Percentiles rank a stretch among this genome's conserved stretches.
phyloP scores from a whole-genome alignment of 805 yeast species.

The Ogataea ramenticola region DNA sequence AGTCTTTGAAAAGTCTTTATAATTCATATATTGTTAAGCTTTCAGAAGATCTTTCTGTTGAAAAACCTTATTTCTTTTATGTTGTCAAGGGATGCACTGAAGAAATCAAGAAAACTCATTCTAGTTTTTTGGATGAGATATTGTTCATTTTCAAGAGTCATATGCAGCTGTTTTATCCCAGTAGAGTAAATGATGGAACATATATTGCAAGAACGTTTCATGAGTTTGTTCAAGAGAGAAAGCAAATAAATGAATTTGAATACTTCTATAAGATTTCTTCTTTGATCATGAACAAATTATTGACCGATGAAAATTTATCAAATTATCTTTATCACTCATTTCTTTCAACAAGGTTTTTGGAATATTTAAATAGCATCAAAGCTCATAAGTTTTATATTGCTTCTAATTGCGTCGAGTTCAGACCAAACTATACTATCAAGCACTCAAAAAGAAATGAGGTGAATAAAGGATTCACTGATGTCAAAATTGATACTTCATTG shows the following conservation, averaged over 20 bases:
- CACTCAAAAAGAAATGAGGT: conserved; percentile 11
- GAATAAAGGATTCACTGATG: conserved; percentile 10
- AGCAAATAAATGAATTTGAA: not conserved
- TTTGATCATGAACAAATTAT: not conserved
- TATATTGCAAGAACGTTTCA: not conserved
- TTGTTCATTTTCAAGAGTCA: conserved; percentile 20
- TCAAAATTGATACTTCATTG: conserved; percentile 43
- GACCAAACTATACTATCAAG: not conserved
- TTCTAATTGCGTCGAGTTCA: not conserved
- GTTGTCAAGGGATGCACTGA: not conserved
- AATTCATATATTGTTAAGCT: not conserved
- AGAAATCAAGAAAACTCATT: not conserved
- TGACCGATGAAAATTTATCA: no score
- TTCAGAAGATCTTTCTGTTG: not conserved
- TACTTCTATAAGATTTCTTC: not conserved
- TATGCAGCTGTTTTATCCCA: conserved; percentile 17
- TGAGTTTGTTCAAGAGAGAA: not conserved
- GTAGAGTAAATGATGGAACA: not conserved
- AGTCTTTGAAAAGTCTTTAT: not conserved
- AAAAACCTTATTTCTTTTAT: not conserved
- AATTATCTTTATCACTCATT: not conserved
- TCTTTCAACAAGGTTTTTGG: conserved; percentile 14
- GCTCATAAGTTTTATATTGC: not conserved
- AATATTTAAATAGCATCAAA: conserved; percentile 6
- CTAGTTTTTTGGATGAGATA: conserved; percentile 15